Evolutionary conservation across 352 stramenopile genomes (phyloP).

Genomic region (Pseudoperonospora humuli): DNA sequence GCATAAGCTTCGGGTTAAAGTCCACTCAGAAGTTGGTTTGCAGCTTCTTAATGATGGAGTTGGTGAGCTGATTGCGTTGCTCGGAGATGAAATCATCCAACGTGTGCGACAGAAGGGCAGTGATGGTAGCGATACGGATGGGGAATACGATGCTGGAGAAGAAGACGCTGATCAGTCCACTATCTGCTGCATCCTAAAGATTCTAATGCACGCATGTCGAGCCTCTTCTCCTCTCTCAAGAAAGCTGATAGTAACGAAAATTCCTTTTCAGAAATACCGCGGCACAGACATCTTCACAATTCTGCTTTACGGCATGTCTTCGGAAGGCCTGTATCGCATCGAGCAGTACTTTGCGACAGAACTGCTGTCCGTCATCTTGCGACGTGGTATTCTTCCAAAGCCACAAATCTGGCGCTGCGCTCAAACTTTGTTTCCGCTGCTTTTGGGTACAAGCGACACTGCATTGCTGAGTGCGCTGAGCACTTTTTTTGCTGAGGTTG

Average conservation of each 20-base stretch:
- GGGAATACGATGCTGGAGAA: conserved; percentile 30
- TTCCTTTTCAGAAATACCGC: conserved; percentile 15
- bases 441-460: conserved; percentile 28
- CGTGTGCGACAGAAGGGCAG: conserved; percentile 17
- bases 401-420: conserved; percentile 44
- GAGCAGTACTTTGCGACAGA: conserved; percentile 65
- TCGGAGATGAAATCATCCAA: conserved; percentile 41
- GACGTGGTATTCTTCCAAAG: conserved; percentile 41
- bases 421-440: conserved; percentile 36
- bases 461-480: conserved; percentile 43
- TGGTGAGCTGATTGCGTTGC: conserved; percentile 35
- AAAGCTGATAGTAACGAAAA: conserved; percentile 35
- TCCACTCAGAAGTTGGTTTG: conserved; percentile 57
- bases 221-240: conserved; percentile 57
- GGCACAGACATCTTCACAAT: conserved; percentile 40
- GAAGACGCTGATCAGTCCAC: conserved; percentile 63
- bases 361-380: conserved; percentile 52
- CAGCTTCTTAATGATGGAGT: conserved; percentile 48
- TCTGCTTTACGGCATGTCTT: conserved; percentile 25
- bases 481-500: conserved; percentile 56
- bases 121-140: conserved; percentile 15
- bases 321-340: conserved; percentile 25
- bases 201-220: conserved; percentile 55
- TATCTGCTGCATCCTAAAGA: conserved; percentile 65
- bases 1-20: conserved; percentile 58